Evolutionary conservation across 176 grass and related monocot species (phyloP), one percentile per base, ranked within the genome.

Genomic region (Paspalum vaginatum): DNA sequence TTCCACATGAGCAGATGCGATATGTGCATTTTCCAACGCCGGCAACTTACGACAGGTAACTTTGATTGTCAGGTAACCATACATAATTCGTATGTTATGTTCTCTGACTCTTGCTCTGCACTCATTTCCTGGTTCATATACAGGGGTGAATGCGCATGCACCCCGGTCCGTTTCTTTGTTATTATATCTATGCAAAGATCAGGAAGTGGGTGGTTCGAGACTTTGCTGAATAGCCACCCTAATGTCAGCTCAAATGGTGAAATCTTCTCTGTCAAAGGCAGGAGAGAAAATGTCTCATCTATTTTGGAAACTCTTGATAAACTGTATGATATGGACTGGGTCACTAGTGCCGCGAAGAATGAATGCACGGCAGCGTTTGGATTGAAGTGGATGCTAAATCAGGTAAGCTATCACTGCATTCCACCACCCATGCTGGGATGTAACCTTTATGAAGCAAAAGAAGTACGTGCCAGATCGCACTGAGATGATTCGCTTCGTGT

Each of bases 381-480:
- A 55, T 85, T 97, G 63, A 97, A 97, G 71, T 97, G 94, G 94
- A 97, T 97, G 94, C 80, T 97, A 62, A 97, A 97, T 85, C 94
- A 97, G 91, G 94, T 97, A 64, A 8, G 7, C 6, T 61, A 56
- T 58, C 26, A 42, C 69, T 59, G 40, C 41, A 48, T 59, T 41
- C 7, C 22, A 25, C 7, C 22, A 25, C 39, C 22, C 21, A 14
- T 15, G 57, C 61, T 21, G 13, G 4, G 13, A 5, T 68, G n/a
- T n/a, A n/a, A n/a, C n/a, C n/a, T n/a, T n/a, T n/a, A 68, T 68
- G 41, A 75, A 43, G 42, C 42, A 2, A 43, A 43, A 43, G 40
- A 54, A 75, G 47, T 5, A 43, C 16, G 51, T 53, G 44, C 32
- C 32, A 32, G 1, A 20, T 69, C 42, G 6, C 22, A 78, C 59